Percentiles rank a stretch among this genome's conserved stretches.
Evolutionary conservation across 108 stramenopile genomes (phyloP).

Genomic region (Nitzschia sp.): DNA sequence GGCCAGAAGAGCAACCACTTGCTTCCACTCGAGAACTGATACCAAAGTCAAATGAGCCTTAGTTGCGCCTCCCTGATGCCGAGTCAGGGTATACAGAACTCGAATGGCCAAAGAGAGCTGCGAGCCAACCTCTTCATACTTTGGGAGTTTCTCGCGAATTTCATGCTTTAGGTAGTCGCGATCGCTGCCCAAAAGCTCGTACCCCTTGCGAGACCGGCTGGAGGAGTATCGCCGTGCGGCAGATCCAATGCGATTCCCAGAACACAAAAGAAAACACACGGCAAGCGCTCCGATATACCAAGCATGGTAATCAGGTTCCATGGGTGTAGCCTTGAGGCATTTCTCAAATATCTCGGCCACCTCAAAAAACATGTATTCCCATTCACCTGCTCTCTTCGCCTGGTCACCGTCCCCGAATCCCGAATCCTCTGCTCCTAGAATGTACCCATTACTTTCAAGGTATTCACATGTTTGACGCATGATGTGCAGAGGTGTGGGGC

Average conservation of each 20-base stretch:
- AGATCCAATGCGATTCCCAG: conserved; percentile 45
- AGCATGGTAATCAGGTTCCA: conserved; percentile 25
- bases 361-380: conserved; percentile 42
- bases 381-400: conserved; percentile 15
- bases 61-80: conserved; percentile 18
- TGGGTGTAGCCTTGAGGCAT: conserved; percentile 32
- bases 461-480: conserved; percentile 32
- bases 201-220: conserved; percentile 1
- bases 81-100: conserved; percentile 24
- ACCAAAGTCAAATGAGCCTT: conserved; percentile 19
- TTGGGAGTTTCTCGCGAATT: conserved; percentile 32
- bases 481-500: conserved; percentile 37
- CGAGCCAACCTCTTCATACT: conserved; percentile 40
- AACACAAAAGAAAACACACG: conserved; percentile 38
- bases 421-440: background rate
- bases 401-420: conserved; percentile 5
- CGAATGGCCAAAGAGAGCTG: conserved; percentile 28
- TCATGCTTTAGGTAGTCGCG: conserved; percentile 17
- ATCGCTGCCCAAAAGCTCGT: background rate
- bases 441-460: conserved; percentile 24
- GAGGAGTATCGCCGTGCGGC: conserved; percentile 32
- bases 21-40: conserved; percentile 47
- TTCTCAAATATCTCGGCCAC: conserved; percentile 24
- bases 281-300: conserved; percentile 48
- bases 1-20: conserved; percentile 43